Percentiles rank a stretch among this genome's conserved stretches.
These are phyloP conservation scores for Xerocomellus amylosporus DNA, from an alignment of 768 basidiomycete genomes.

Conservation along the genomic window DNA sequence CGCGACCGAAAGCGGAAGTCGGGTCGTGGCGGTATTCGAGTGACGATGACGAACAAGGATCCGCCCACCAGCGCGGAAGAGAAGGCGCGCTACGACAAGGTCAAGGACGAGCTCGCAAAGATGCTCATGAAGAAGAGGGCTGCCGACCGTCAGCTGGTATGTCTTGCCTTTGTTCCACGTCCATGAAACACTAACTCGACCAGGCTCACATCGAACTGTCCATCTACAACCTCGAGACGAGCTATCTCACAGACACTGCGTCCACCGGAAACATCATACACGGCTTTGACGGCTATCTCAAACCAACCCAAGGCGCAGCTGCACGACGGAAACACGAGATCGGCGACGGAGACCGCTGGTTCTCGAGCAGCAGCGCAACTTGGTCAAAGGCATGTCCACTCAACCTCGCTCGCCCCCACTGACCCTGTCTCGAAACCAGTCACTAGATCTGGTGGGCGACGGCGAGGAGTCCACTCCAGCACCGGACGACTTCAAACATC, in stretches of 20 bases:
- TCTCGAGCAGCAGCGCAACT: constrained; percentile 78
- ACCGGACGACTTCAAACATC: constrained; percentile 64
- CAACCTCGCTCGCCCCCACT: constrained; percentile 1
- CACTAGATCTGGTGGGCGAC: constrained; percentile 71
- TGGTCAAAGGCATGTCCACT: constrained; percentile 57
- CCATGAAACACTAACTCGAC: not conserved
- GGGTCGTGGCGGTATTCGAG: constrained; percentile 4
- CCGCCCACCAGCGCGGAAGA: constrained; percentile 57
- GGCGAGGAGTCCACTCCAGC: constrained; percentile 59
- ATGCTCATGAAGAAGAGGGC: constrained; percentile 73
- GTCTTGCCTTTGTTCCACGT: constrained; percentile 18
- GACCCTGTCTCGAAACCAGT: constrained; percentile 42
- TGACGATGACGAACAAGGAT: constrained; percentile 39
- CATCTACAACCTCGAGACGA: constrained; percentile 73
- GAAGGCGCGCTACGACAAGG: constrained; percentile 64
- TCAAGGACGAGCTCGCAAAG: constrained; percentile 72
- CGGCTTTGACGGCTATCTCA: constrained; percentile 84
- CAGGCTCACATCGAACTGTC: constrained; percentile 77
- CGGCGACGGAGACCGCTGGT: constrained; percentile 73
- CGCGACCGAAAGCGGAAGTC: constrained; percentile 27
- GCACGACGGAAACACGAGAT: constrained; percentile 69
- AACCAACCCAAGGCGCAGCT: constrained; percentile 54
- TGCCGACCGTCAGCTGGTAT: constrained; percentile 74
- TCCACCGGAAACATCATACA: constrained; percentile 86
- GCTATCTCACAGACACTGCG: constrained; percentile 76